Evolutionary conservation across 2,329 filamentous ascomycete genomes (phyloP).

Genomic region (Hypomyces rosellus): DNA sequence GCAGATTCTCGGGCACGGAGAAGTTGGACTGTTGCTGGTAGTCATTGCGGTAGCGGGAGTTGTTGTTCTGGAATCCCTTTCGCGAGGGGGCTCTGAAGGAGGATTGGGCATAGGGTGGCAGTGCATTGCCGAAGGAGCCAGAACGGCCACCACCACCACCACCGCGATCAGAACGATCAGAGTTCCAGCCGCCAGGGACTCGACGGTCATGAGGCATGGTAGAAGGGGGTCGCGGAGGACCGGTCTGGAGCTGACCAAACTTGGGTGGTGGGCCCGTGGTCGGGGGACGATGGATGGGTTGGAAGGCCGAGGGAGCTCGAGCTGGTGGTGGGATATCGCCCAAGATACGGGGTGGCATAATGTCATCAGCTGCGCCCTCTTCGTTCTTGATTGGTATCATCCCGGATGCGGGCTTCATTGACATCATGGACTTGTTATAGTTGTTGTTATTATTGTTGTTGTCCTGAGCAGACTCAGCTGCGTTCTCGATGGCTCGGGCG

Average conservation of each 20-base stretch:
- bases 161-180: constrained; percentile 14
- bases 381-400: constrained; percentile 5
- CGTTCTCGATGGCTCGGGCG: constrained; percentile 26
- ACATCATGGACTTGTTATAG: constrained; percentile 14
- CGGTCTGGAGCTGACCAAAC: constrained; percentile 25
- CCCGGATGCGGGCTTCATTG: constrained; percentile 7
- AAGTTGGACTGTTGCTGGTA: constrained; percentile 24
- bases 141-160: constrained; percentile 14
- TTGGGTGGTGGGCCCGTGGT: constrained; percentile 21
- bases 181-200: constrained; percentile 16
- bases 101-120: constrained; percentile 2
- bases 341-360: background rate
- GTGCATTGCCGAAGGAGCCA: constrained; percentile 11
- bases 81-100: constrained; percentile 18
- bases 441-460: constrained; percentile 22
- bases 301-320: constrained; percentile 18
- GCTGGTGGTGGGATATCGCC: constrained; percentile 16
- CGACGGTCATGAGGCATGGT: constrained; percentile 21
- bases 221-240: constrained; percentile 23
- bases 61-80: constrained; percentile 11
- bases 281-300: constrained; percentile 15
- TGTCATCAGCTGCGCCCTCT: background rate
- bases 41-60: constrained; percentile 26
- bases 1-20: constrained; percentile 16
- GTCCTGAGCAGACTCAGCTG: constrained; percentile 21